Conservation (phyloP, 2,329 filamentous ascomycete species). For the Neurospora sp. region DNA sequence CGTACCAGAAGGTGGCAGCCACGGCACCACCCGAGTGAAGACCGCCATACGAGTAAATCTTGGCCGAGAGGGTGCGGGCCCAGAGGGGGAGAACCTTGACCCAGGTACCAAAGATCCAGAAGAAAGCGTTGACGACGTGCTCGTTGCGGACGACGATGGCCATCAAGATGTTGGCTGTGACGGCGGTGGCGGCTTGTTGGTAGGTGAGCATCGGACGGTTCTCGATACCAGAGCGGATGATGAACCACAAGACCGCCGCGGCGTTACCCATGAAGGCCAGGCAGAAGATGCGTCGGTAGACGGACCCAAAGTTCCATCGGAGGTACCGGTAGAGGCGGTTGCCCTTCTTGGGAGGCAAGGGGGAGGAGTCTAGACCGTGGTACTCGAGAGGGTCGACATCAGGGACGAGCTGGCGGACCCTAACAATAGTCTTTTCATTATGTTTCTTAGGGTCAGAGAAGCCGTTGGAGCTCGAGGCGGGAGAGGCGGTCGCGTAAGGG, state of each 20-base stretch:
- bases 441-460: not conserved
- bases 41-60: slow-evolving; percentile 43
- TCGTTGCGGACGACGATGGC: slow-evolving; percentile 41
- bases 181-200: slow-evolving; percentile 16
- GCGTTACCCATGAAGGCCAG: slow-evolving; percentile 29
- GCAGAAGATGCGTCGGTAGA: slow-evolving; percentile 32
- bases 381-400: slow-evolving; percentile 4
- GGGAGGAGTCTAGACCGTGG: slow-evolving; percentile 10
- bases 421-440: not conserved
- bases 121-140: slow-evolving; percentile 41
- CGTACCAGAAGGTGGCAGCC: slow-evolving; percentile 38
- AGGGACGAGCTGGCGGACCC: slow-evolving; percentile 2
- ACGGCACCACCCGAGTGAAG: slow-evolving; percentile 43
- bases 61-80: slow-evolving; percentile 35
- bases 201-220: slow-evolving; percentile 9
- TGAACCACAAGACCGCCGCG: slow-evolving; percentile 14
- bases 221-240: slow-evolving; percentile 2
- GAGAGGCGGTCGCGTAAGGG: not conserved
- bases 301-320: slow-evolving; percentile 23
- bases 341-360: slow-evolving; percentile 17
- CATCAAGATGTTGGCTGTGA: slow-evolving; percentile 31
- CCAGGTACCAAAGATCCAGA: slow-evolving; percentile 29
- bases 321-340: slow-evolving; percentile 16
- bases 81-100: slow-evolving; percentile 25
- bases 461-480: not conserved